phyloP scores from a whole-genome alignment of 176 grass and related monocot species.

The Eleusine indica region DNA sequence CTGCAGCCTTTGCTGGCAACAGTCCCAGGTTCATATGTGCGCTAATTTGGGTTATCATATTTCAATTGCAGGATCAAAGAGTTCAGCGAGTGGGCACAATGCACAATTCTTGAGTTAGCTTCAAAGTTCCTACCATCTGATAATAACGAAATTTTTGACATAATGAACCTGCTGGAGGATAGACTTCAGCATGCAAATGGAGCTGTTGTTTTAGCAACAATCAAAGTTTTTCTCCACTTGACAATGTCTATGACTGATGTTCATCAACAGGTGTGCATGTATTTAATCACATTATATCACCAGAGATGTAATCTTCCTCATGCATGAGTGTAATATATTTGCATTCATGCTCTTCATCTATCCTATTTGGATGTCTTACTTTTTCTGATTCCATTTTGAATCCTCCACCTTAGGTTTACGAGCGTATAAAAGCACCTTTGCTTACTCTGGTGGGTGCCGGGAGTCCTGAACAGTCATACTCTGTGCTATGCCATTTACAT shows the following conservation, averaged over 20 bases:
- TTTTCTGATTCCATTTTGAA: constrained; percentile 40
- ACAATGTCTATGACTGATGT: constrained; percentile 99
- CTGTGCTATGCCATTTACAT: constrained; percentile 94
- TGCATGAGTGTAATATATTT: constrained; percentile 1
- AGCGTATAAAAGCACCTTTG: constrained; percentile 97
- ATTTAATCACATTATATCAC: constrained; percentile 20
- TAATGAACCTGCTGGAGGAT: constrained; percentile 99
- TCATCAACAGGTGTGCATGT: constrained; percentile 86
- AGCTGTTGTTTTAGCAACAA: constrained; percentile 98
- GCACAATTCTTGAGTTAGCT: constrained; percentile 76
- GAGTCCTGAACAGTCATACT: constrained; percentile 97
- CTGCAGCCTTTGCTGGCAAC: constrained; percentile 16
- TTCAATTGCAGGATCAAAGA: constrained; percentile 78
- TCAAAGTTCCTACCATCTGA: constrained; percentile 96
- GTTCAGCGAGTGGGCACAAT: constrained; percentile 98
- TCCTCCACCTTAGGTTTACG: constrained; percentile 79
- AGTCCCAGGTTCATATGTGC: neutral
- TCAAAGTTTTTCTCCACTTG: constrained; percentile 97
- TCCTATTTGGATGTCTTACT: constrained; percentile 1
- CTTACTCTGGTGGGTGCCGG: constrained; percentile 97
- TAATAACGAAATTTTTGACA: constrained; percentile 92
- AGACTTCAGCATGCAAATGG: constrained; percentile 99
- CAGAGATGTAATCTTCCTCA: constrained; percentile 9
- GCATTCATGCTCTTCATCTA: constrained; percentile 20
- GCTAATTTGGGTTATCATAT: constrained; percentile 7